Evolutionary conservation across 2,329 filamentous ascomycete genomes (phyloP), one percentile per base, ranked within the genome.

Genomic region (Ceratocystis eucalypticola): DNA sequence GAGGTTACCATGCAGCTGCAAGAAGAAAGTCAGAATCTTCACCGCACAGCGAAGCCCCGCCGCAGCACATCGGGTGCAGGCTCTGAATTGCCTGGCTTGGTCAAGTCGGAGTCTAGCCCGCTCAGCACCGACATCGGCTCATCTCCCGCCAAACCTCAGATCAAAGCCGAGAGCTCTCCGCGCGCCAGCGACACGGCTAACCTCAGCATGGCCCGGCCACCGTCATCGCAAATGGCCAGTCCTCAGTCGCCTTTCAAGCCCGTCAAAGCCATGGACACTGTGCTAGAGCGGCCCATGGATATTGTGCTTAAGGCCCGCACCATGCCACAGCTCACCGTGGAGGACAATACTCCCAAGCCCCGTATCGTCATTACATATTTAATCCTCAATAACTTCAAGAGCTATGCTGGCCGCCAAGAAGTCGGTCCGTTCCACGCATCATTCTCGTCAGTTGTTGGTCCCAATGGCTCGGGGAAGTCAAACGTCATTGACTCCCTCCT

Each of bases 401-500:
- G 93, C 78, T 99, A 99, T 74, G 94, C 94, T 17, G 94, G 94
- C 3, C 82, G 89, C 69, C 94, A 99, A 75, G 88, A 96, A 76
- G 94, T 99, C 68, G 94, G 94, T 0, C 94, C 94, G 0, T 99
- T 99, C 75, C 94, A 99, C 74, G 84, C 90, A 1, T 99, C 94
- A 0, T 99, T 99, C 77, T 96, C 94, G 1, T 96, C 94, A 0
- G 94, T 99, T 1, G 94, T 99, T 8, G 95, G 94, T 0, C 94
- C 95, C 62, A 99, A 99, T 74, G 94, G 94, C 69, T 99, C 94
- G 8, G 94, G 94, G 68, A 99, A 99, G 75, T 97, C 94, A 25
- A 99, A 99, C 72, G 95, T 99, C 69, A 99, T 99, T 73, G 94
- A 99, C 76, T 96, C 94, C 1, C 79, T 99, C 33, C 84, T 99